Conservation (phyloP, 345 rosid genomes). For the Jatropha curcas region DNA sequence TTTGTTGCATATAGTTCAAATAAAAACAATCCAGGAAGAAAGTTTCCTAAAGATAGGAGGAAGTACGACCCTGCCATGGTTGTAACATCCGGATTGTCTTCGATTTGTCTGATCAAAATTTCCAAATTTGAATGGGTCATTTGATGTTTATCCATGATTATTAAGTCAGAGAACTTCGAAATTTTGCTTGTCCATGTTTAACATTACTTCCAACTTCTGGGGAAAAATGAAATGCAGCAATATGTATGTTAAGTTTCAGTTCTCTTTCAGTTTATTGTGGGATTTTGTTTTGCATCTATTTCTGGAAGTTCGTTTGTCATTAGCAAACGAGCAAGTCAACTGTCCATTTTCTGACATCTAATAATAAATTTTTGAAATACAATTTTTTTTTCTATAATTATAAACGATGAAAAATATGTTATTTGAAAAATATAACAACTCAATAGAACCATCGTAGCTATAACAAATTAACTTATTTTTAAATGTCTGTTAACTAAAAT, state of each 20-base stretch:
- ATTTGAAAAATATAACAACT: too few relatives aligned
- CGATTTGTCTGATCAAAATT: neutral
- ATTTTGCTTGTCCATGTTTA: neutral
- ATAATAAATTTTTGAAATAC: too few relatives aligned
- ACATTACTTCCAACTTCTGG: neutral
- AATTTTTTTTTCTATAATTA: too few relatives aligned
- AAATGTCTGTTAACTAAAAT: too few relatives aligned
- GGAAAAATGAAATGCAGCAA: neutral
- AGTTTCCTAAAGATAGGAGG: neutral
- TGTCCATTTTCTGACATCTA: too few relatives aligned
- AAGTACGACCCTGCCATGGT: neutral
- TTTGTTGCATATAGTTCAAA: neutral
- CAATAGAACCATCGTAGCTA: too few relatives aligned
- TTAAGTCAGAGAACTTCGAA: constrained; percentile 1
- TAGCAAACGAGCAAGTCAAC: neutral
- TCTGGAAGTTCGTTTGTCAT: neutral
- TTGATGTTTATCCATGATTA: neutral
- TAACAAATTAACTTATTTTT: too few relatives aligned
- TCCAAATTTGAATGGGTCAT: neutral
- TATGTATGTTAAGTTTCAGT: neutral
- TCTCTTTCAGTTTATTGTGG: neutral
- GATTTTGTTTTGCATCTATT: neutral
- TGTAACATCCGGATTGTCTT: neutral
- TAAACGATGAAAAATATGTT: too few relatives aligned
- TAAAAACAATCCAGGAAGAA: neutral